Base-by-base conservation (phyloP, 441 rosid species). In the Eugenia klotzschiana region DNA sequence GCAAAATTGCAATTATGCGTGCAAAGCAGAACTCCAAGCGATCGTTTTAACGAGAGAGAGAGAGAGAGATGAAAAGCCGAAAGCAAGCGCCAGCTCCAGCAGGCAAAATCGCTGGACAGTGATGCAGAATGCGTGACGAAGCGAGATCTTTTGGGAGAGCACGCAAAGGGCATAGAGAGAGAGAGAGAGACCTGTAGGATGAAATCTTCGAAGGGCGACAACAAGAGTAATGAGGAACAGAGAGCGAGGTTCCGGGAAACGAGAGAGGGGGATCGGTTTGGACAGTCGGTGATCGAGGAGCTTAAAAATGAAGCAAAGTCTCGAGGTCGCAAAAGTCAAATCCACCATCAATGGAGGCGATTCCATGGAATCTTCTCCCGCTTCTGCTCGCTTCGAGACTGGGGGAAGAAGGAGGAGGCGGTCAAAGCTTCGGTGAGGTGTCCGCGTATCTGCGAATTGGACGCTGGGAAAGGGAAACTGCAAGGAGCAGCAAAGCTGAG, bases 81-180 rank as follows among this genome's bases (percentile, higher is more conserved):
- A 64, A 33, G 73, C 73, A 60, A 16, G 73, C 73, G 41, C 41
- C 73, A 29, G 3, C 73, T 60, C 41, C n/a, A 60, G 40, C 20
- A 20, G 82, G 81, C 56, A 25, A 79, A 57, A 46, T 29, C 77
- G 41, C 60, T n/a, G 2, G 52, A 15, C 26, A 20, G 53, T 9
- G 51, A 85, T 56, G 82, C 81, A 83, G 84, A 87, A 86, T 84
- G 83, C 82, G 79, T 73, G 87, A 81, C 86, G 86, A 57, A 29
- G 46, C 64, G 50, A 85, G 27, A 88, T 86, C 91, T 92, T 92
- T 82, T 73, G 43, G n/a, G 80, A 83, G 79, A 79, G 83, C 92
- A 95, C 94, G 94, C 95, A 93, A 95, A 91, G 93, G 89, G 88
- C 81, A 84, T 81, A 86, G 57, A 11, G 73, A 83, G 51, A 79